These are phyloP conservation scores for Otatea glauca DNA, from an alignment of 176 grass and related monocot species.

Conservation along the genomic window DNA sequence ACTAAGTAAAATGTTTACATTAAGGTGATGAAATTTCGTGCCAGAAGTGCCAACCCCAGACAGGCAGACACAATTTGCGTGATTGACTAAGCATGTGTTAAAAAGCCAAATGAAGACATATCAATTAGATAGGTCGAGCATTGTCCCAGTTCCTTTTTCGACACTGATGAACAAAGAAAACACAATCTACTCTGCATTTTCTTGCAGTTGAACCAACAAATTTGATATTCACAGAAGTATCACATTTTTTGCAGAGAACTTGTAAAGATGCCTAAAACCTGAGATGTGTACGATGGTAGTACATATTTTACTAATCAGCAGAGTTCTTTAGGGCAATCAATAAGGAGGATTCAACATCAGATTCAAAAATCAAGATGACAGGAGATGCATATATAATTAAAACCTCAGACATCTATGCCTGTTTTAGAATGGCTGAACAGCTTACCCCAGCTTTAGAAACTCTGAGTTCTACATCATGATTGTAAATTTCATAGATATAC, in stretches of 20 bases:
- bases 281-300: slow-evolving; percentile 24
- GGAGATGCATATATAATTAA: slow-evolving; percentile 6
- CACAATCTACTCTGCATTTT: neutral
- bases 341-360: slow-evolving; percentile 20
- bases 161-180: slow-evolving; percentile 13
- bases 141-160: neutral
- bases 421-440: slow-evolving; percentile 38
- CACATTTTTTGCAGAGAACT: neutral
- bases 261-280: neutral
- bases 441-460: slow-evolving; percentile 97
- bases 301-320: slow-evolving; percentile 17
- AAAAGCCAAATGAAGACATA: slow-evolving; percentile 1
- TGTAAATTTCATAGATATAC: slow-evolving; percentile 94
- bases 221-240: neutral
- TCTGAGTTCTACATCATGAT: slow-evolving; percentile 94
- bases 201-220: slow-evolving; percentile 28
- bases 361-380: slow-evolving; percentile 30
- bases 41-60: slow-evolving; percentile 6
- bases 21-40: neutral
- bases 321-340: neutral
- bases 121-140: slow-evolving; percentile 26
- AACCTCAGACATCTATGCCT: neutral
- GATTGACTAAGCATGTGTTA: neutral
- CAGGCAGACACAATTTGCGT: neutral
- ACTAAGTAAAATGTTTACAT: neutral